Base-by-base conservation (phyloP, 2,329 filamentous ascomycete genomes). In the Aspergillus tamarii region DNA sequence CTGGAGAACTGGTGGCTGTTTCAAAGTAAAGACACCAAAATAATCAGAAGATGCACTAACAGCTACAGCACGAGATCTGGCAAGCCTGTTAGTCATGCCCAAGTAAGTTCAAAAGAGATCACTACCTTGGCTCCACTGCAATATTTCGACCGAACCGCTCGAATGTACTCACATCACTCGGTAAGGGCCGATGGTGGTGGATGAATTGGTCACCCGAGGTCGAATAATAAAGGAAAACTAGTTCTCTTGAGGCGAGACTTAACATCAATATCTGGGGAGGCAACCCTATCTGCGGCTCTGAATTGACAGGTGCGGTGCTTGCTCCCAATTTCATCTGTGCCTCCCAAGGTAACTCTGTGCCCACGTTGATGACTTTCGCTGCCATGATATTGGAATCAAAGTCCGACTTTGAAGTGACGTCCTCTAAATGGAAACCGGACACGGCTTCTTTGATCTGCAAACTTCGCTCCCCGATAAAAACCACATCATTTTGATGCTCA, bases 251-350 rank as follows among this genome's bases (percentile, higher is more conserved):
- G 67, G 91, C 89, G 10, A 97, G 84, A 26, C 92, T 88, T 19
- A 98, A 80, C 4, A 95, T 85, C 19, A 98, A 81, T 28, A 94
- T 82, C 73, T 98, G 93, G n/a, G 92, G 91, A 14, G 94, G 92
- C 61, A 91, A 76, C 3, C 65, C 60, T 26, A 74, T 66, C 32
- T 67, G 66, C 30, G 52, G 39, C 26, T 64, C 61, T 39, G 64
- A 32, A 58, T 60, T 59, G 34, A 64, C 54, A 50, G 59, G 34
- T 9, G 61, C 50, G 59, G 57, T 60, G 36, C 62, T 60, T 59
- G 62, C 62, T 12, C 65, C 66, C 39, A 73, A 61, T 58, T 66
- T 72, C 65, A 77, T 72, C 50, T 77, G 72, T 4, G 71, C 65
- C 36, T 76, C 74, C 71, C 76, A 73, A 3, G 76, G 72, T 48